Evolutionary conservation across 108 stramenopile genomes (phyloP).

Genomic region (Fragilaria radians): DNA sequence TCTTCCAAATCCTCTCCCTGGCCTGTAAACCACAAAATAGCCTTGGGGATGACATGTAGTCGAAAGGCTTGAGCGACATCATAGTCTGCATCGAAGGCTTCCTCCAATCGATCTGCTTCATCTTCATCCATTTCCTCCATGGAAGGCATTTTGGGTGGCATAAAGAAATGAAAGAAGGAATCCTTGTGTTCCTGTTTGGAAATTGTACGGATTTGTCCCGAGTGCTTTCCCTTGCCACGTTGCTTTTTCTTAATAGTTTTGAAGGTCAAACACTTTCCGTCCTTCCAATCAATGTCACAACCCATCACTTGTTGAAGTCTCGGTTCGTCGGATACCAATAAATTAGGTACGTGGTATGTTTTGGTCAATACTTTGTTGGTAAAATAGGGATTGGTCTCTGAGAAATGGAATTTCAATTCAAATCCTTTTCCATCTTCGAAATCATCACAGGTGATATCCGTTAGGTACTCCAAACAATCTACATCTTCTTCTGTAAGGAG

Average conservation of each 20-base stretch:
- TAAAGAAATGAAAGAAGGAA: constrained; percentile 92
- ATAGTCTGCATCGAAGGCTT: constrained; percentile 84
- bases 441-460: constrained; percentile 67
- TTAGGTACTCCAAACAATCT: constrained; percentile 65
- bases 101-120: constrained; percentile 70
- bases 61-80: constrained; percentile 89
- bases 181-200: constrained; percentile 62
- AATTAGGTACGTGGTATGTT: constrained; percentile 85
- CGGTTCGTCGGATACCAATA: constrained; percentile 87
- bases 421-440: constrained; percentile 82
- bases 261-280: constrained; percentile 51
- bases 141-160: constrained; percentile 58
- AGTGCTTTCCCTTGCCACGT: constrained; percentile 71
- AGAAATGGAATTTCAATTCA: constrained; percentile 80
- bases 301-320: constrained; percentile 83
- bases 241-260: constrained; percentile 71
- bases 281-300: constrained; percentile 82
- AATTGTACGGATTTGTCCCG: constrained; percentile 79
- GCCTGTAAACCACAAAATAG: constrained; percentile 91
- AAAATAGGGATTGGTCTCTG: constrained; percentile 76
- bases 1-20: constrained; percentile 53
- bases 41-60: constrained; percentile 82
- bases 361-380: constrained; percentile 81
- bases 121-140: constrained; percentile 74
- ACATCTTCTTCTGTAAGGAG: constrained; percentile 77